Evolutionary conservation across 495 filamentous ascomycete species (phyloP).

Genomic region (Aspergillus asperescens): DNA sequence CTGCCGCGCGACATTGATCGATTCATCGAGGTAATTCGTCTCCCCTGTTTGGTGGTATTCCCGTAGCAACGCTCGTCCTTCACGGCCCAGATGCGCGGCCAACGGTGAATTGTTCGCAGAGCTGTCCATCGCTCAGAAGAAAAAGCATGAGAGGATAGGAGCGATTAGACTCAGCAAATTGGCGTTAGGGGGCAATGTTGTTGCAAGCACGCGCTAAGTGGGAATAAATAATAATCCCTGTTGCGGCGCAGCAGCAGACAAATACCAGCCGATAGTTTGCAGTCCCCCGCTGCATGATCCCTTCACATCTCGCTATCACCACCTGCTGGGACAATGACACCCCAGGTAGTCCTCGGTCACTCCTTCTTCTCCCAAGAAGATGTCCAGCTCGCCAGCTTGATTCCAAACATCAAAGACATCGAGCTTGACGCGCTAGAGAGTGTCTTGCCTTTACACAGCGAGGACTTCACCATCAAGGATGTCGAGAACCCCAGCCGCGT

Average conservation of each 20-base stretch:
- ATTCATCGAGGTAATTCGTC: conserved; percentile 6
- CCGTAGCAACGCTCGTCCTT: conserved; percentile 5
- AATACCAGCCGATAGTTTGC: too few species aligned
- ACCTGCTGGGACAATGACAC: neutral
- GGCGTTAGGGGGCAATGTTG: too few species aligned
- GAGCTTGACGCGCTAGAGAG: neutral
- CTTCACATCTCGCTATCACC: neutral
- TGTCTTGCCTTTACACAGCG: neutral
- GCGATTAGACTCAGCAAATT: too few species aligned
- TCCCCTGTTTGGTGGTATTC: neutral
- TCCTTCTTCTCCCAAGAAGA: neutral
- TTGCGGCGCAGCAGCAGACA: too few species aligned
- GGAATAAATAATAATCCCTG: too few species aligned
- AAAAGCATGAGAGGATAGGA: too few species aligned
- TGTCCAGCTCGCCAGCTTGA: neutral
- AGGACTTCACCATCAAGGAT: neutral
- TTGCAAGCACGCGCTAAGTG: too few species aligned
- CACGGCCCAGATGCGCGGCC: neutral
- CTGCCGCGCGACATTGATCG: neutral
- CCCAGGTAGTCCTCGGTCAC: neutral
- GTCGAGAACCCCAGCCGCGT: neutral
- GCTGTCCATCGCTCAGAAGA: neutral
- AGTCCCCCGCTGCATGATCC: too few species aligned
- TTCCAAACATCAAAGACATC: neutral
- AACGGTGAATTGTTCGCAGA: neutral